Evolutionary conservation across 139 green algal genomes (phyloP), one percentile per base, ranked within the genome.

Genomic region (Microglena sp.): DNA sequence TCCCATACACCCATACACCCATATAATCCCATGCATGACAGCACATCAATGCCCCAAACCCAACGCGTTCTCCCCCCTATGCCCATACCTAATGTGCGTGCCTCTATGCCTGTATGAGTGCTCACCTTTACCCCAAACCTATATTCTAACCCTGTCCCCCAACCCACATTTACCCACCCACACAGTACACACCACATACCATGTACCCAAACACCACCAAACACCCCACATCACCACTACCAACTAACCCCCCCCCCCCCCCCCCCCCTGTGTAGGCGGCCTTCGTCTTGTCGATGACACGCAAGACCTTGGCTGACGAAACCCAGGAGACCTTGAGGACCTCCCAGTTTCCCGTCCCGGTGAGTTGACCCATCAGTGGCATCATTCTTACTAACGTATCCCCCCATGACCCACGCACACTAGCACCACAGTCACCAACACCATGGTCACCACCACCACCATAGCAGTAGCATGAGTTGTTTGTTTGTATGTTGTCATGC

Each of bases 251-350:
- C 18, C 18, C 43, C 18, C 18, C 43, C 18, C 43, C 18, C 18
- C 18, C 43, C 18, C 18, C 43, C 18, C 43, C 43, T 18, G 18
- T 24, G 11, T 30, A 65, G 74, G 62, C 46, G 1, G 74, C 74
- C 2, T 81, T 81, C 45, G 67, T 81, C 40, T 60, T 96, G n/a
- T 88, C 73, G 69, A 77, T 91, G 64, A 79, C 86, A 33, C 75
- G 79, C 27, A 79, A 80, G 18, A 64, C 55, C 11, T 74, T 67
- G 46, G 50, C 68, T 3, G 87, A 96, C 59, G 78, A 95, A 68
- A 94, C 88, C 50, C 84, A 90, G 62, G 65, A 95, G 74, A 95
- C 89, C 28, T 74, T 95, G 73, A 76, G 89, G 34, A 95, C 88
- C 2, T 77, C 60, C 27, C 73, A 62, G 40, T 75, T 75, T 55